A percentile compares a stretch with the other conserved stretches of the same genome.
Conservation (phyloP, 768 basidiomycete species). For the Tylopilus rubrobrunneus region DNA sequence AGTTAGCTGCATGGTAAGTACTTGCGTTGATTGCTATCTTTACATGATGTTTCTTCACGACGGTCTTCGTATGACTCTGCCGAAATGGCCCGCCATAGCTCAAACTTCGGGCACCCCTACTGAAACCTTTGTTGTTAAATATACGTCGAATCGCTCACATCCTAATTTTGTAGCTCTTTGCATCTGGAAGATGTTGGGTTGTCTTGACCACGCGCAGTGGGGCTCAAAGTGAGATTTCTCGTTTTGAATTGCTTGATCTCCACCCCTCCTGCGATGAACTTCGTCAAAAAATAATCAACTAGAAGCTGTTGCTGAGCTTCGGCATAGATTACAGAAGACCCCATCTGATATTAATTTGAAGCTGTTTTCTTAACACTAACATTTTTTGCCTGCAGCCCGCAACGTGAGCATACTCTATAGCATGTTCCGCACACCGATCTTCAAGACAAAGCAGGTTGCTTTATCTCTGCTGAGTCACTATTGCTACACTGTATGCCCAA, state of each 20-base stretch:
- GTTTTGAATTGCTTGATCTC: neutral
- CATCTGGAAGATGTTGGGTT: neutral
- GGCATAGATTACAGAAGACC: conserved; percentile 53
- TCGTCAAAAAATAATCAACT: conserved; percentile 58
- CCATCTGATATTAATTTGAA: conserved; percentile 31
- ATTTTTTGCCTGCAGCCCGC: neutral
- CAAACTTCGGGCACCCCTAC: conserved; percentile 75
- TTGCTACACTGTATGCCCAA: conserved; percentile 5
- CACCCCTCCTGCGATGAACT: conserved; percentile 20
- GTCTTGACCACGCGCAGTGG: rapidly evolving
- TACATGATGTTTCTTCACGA: conserved; percentile 50
- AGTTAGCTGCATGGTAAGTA: conserved; percentile 10
- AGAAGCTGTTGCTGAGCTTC: conserved; percentile 86
- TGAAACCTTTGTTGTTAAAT: conserved; percentile 39
- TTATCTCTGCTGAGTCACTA: neutral
- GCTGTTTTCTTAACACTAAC: neutral
- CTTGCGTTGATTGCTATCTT: neutral
- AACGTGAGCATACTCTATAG: too few species aligned
- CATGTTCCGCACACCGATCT: neutral
- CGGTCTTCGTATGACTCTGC: conserved; percentile 86
- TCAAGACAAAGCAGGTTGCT: neutral
- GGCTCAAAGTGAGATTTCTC: conserved; percentile 6
- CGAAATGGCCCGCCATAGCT: conserved; percentile 95
- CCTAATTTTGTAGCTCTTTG: neutral
- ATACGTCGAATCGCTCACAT: neutral